phyloP scores from a whole-genome alignment of 2,329 filamentous ascomycete genomes.

The Calycina herbarum region DNA sequence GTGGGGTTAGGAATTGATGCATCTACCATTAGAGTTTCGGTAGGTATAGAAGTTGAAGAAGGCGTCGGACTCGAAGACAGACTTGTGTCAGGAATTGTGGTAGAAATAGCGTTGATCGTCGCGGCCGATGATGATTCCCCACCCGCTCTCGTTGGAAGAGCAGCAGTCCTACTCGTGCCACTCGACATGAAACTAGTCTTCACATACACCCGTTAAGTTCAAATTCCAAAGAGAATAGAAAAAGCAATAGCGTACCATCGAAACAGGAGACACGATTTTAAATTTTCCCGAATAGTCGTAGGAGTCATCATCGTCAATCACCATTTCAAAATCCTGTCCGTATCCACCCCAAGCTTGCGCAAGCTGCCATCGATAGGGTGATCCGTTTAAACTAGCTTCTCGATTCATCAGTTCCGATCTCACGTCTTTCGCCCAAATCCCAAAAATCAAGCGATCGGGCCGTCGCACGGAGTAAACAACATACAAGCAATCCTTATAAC shows the following conservation, averaged over 20 bases:
- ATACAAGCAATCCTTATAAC: neutral
- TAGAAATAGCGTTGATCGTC: too few species aligned
- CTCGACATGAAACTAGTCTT: neutral
- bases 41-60: neutral
- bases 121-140: too few species aligned
- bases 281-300: neutral
- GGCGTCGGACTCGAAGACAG: too few species aligned
- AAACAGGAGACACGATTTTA: neutral
- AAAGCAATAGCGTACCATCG: neutral
- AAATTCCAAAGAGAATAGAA: neutral
- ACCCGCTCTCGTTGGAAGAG: neutral
- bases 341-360: neutral
- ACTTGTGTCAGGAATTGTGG: too few species aligned
- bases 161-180: neutral
- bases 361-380: neutral
- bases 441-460: neutral
- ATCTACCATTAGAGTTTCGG: neutral
- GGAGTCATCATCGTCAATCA: neutral
- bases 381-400: neutral
- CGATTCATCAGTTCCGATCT: neutral
- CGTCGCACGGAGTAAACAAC: neutral
- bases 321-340: neutral
- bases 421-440: too few species aligned
- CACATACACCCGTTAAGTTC: neutral
- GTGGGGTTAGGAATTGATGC: neutral